These are phyloP conservation scores for Umbilicus rupestris DNA, from an alignment of 164 flowering plant species.

Conservation along the genomic window DNA sequence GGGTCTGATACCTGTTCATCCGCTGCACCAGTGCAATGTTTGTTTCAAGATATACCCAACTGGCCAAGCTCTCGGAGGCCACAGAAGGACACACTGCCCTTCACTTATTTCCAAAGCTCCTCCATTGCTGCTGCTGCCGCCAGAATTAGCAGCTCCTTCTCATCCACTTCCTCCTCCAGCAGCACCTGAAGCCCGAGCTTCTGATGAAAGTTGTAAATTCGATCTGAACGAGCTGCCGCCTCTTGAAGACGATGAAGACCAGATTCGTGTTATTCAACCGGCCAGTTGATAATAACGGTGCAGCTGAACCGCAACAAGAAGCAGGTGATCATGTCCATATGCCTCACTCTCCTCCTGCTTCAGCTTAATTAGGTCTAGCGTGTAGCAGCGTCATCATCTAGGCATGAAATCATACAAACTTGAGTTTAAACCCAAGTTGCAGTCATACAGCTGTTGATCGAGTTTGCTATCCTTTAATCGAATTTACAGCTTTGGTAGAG, in stretches of 20 bases:
- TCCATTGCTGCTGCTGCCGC: not conserved
- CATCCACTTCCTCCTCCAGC: conserved; percentile 6
- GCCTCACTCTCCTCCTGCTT: no score
- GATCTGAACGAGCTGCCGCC: conserved; percentile 49
- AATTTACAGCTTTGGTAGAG: no score
- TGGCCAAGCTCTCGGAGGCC: conserved; percentile 41
- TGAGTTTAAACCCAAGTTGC: no score
- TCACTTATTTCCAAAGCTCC: not conserved
- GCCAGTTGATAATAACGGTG: no score
- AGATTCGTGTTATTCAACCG: no score
- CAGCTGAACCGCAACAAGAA: no score
- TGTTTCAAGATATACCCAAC: conserved; percentile 28
- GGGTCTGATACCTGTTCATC: not conserved
- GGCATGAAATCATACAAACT: no score
- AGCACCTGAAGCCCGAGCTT: not conserved
- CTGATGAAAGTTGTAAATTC: conserved; percentile 10
- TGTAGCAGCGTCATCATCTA: no score
- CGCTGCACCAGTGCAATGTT: conserved; percentile 19
- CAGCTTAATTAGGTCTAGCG: no score
- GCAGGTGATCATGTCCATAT: no score
- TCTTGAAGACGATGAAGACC: conserved; percentile 18
- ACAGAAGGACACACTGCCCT: conserved; percentile 24
- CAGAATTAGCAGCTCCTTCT: not conserved
- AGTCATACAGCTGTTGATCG: no score
- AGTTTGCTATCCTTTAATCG: no score